Evolutionary conservation across 257 asterid genomes (phyloP), one percentile per base, ranked within the genome.

Genomic region (Solanum bukasovii): DNA sequence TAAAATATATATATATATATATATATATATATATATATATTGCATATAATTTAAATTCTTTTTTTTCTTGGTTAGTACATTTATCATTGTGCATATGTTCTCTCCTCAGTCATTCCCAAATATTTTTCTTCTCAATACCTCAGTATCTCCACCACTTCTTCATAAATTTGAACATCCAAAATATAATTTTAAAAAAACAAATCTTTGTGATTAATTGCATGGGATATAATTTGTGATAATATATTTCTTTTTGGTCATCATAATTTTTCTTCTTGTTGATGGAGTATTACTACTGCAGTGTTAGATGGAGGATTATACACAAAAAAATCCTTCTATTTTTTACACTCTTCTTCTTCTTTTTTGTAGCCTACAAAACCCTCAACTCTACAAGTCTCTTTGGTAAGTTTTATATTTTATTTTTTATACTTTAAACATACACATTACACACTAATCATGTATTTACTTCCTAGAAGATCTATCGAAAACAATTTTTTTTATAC

Each of bases 251-350:
- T 4, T 40, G 75, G 42, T 42, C 29, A 68, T 33, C 35, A 13
- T 6, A 25, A 25, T 12, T 25, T n/a, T 68, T 52, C 37, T 16
- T 16, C 12, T 23, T 21, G 83, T 77, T 79, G 27, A 88, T 89
- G 92, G 92, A 88, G 87, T 84, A 56, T 38, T 83, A 71, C 78
- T 31, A 56, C 37, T 71, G 86, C 87, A 88, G 88, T 86, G 37
- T 73, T 23, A 88, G 86, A 29, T 59, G 59, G 84, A 86, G 70
- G 89, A 52, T 87, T 38, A 86, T 65, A 85, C 87, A 85, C 27
- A 88, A 49, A 68, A 79, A 33, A 61, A 7, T 85, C 35, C 40
- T 89, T 6, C 14, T 84, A 2, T 65, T 79, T 12, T 88, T 33
- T 70, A 9, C 85, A 9, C 35, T 88, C 67, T 67, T 83, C 20